Base-by-base conservation (phyloP, 2,329 filamentous ascomycete genomes). In the Aspergillus uvarum region DNA sequence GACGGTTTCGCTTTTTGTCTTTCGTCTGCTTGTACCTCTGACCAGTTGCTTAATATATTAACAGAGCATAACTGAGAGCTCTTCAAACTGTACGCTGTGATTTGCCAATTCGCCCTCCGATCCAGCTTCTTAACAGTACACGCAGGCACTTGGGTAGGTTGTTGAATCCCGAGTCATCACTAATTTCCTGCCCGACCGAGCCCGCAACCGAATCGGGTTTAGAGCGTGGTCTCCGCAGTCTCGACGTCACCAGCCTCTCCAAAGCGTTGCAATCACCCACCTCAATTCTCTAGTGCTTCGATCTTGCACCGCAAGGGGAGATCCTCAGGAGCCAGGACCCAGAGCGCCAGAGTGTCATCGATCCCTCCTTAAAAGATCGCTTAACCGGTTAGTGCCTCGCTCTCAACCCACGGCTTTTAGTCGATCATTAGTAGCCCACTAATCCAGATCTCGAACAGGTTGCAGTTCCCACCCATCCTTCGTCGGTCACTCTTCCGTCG, bases 401-500 rank as follows among this genome's bases (percentile, higher is more conserved):
- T 31, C 26, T 31, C 26, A 31, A 47, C 2, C 38, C 38, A 44
- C 38, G 47, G 26, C 52, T 22, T 26, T 26, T 21, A 19, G 26
- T 47, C 52, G 24, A 54, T 24, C 49, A 50, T 35, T n/a, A 47
- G 44, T n/a, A 47, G 44, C 22, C 51, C 38, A 31, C 32, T 32
- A 26, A 22, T 29, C 29, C 24, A 14, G 26, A 54, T 59, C 47
- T 52, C 52, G 26, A 38, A 35, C 44, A 61, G 61, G 52, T 69
- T 69, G 65, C 67, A 63, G 56, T 63, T 56, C 51, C 59, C 56
- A 51, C 50, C 57, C 53, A 32, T 22, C 56, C 19, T 42, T 47
- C 21, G n/a, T 59, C 29, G 42, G 54, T 54, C 24, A 35, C 59
- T 56, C 60, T 70, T 72, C 70, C 70, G 70, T 65, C 62, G 63